These are phyloP conservation scores for Fusarium anthophilum DNA, from an alignment of 2,329 filamentous ascomycete genomes.

Conservation along the genomic window DNA sequence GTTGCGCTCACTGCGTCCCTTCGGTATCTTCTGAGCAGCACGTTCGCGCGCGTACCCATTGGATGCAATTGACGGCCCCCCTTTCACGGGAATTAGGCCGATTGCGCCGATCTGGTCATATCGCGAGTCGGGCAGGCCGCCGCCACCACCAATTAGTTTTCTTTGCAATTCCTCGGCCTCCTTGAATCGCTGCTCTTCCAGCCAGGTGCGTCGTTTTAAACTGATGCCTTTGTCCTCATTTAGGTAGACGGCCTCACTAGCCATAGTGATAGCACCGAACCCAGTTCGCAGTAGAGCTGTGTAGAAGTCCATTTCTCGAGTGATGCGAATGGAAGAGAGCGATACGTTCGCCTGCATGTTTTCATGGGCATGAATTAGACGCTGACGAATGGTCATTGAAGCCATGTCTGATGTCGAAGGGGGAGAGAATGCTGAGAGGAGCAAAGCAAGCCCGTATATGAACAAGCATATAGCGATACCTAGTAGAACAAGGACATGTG, in stretches of 20 bases:
- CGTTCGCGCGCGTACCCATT: conserved; percentile 77
- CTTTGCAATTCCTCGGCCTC: conserved; percentile 74
- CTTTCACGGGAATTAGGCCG: conserved; percentile 64
- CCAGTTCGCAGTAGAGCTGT: conserved; percentile 87
- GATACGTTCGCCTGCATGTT: conserved; percentile 95
- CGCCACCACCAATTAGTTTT: conserved; percentile 59
- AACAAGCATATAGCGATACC: conserved; percentile 79
- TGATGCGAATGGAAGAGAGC: conserved; percentile 80
- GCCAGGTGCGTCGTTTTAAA: conserved; percentile 83
- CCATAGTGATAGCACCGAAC: conserved; percentile 89
- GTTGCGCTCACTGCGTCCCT: conserved; percentile 57
- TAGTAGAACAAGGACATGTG: conserved; percentile 84
- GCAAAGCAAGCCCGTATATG: conserved; percentile 81
- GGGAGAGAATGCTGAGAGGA: conserved; percentile 70
- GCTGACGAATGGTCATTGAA: conserved; percentile 60
- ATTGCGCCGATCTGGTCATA: conserved; percentile 65
- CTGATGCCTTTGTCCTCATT: conserved; percentile 86
- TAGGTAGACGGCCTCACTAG: conserved; percentile 93
- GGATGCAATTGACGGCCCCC: conserved; percentile 52
- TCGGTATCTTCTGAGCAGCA: conserved; percentile 67
- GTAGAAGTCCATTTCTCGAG: conserved; percentile 94
- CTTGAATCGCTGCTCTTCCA: conserved; percentile 85
- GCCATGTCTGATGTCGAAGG: conserved; percentile 42
- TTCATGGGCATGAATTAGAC: conserved; percentile 76
- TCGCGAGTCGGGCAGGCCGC: conserved; percentile 57